These are phyloP conservation scores for Dendrostoma leiphaemia DNA, from an alignment of 2,329 filamentous ascomycete species.

Conservation along the genomic window DNA sequence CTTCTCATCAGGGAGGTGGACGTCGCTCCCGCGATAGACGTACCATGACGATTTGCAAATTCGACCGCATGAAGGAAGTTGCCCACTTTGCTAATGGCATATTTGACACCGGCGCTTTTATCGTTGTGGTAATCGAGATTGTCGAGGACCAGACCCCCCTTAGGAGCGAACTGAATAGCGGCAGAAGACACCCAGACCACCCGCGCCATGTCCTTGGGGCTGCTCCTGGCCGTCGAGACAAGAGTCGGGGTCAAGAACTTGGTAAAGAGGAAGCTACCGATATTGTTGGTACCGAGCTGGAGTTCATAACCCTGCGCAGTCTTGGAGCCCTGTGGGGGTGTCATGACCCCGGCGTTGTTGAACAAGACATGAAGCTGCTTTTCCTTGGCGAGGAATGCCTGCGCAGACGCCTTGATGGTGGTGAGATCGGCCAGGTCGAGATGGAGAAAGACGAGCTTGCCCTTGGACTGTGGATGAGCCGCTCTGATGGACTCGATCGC, in stretches of 20 bases:
- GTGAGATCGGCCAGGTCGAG: constrained; percentile 32
- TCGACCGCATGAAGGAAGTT: constrained; percentile 1
- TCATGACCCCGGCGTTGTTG: constrained; percentile 34
- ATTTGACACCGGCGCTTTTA: neutral
- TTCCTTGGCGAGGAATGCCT: constrained; percentile 25
- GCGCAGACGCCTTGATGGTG: constrained; percentile 21
- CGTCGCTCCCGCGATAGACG: too few relatives aligned
- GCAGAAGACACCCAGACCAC: constrained; percentile 5
- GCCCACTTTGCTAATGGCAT: constrained; percentile 13
- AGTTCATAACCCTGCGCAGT: constrained; percentile 19
- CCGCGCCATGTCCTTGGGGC: neutral
- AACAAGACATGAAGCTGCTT: constrained; percentile 30
- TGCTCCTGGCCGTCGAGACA: neutral
- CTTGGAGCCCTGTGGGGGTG: constrained; percentile 24
- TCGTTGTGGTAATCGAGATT: constrained; percentile 7
- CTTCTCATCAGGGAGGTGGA: too few relatives aligned
- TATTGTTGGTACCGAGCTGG: neutral
- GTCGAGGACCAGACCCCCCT: neutral
- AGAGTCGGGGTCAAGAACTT: neutral
- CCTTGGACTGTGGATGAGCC: constrained; percentile 29
- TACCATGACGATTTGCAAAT: constrained; percentile 1
- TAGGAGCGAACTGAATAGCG: neutral
- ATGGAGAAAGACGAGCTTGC: constrained; percentile 33
- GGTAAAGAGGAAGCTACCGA: constrained; percentile 6
- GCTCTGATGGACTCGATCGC: constrained; percentile 32